These are phyloP conservation scores for Emericellopsis cladophorae DNA, from an alignment of 2,329 filamentous ascomycete genomes.

Conservation along the genomic window DNA sequence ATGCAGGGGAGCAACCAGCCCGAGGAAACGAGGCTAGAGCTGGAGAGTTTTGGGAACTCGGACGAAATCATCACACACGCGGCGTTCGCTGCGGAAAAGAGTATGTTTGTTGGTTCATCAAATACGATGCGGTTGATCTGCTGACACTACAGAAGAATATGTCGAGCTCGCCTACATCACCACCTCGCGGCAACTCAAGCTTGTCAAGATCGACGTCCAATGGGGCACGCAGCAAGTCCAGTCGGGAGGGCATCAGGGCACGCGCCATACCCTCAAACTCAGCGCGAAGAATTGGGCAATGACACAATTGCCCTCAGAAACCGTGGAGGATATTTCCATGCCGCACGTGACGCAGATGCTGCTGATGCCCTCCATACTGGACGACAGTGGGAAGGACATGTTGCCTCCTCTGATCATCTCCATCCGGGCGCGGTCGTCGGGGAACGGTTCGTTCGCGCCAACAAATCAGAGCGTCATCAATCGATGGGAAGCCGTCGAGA, in stretches of 20 bases:
- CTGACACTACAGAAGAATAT: conserved; percentile 25
- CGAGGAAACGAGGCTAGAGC: conserved; percentile 58
- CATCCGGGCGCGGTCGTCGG: conserved; percentile 51
- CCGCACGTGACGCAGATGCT: conserved; percentile 62
- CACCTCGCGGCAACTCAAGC: conserved; percentile 55
- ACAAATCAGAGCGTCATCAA: conserved; percentile 64
- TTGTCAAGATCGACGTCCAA: conserved; percentile 61
- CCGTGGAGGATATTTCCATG: conserved; percentile 36
- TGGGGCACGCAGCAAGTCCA: conserved; percentile 54
- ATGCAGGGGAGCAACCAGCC: conserved; percentile 61
- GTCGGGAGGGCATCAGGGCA: conserved; percentile 30
- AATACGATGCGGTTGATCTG: neutral
- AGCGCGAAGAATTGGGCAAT: conserved; percentile 42
- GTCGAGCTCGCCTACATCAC: conserved; percentile 58
- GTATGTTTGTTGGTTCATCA: conserved; percentile 25
- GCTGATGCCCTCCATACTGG: conserved; percentile 54
- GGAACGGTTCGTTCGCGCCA: conserved; percentile 38
- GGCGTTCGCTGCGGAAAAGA: conserved; percentile 60
- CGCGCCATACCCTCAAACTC: conserved; percentile 37
- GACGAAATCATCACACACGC: conserved; percentile 74
- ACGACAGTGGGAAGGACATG: conserved; percentile 42
- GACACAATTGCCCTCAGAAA: conserved; percentile 43
- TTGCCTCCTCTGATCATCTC: conserved; percentile 54
- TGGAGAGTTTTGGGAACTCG: conserved; percentile 60
- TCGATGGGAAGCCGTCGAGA: conserved; percentile 69